Percentiles rank a stretch among this genome's conserved stretches.
Evolutionary conservation across 257 asterid genomes (phyloP).

Genomic region (Scutellaria barbata): DNA sequence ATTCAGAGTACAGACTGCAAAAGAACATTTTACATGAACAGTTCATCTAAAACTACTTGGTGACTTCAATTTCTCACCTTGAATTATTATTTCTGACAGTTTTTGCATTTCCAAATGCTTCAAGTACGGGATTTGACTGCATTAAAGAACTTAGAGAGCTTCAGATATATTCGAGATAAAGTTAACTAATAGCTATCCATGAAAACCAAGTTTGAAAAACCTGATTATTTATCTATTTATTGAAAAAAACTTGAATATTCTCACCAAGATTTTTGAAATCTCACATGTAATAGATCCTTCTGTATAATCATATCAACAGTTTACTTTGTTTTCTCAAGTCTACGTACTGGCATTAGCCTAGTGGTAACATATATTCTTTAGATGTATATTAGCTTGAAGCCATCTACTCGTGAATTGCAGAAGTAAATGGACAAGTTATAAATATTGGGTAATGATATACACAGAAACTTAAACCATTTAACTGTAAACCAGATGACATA

Average conservation of each 20-base stretch:
- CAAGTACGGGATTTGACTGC: slow-evolving; percentile 99
- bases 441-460: background rate
- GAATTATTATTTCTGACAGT: slow-evolving; percentile 98
- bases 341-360: slow-evolving; percentile 9
- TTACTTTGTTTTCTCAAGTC: slow-evolving; percentile 11
- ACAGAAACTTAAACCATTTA: slow-evolving; percentile 23
- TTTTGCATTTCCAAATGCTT: slow-evolving; percentile 99
- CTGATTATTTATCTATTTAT: too few relatives aligned
- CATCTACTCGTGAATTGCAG: background rate
- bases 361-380: background rate
- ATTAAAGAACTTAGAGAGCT: slow-evolving; percentile 37
- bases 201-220: slow-evolving; percentile 19
- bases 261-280: background rate
- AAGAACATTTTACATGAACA: background rate
- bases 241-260: too few relatives aligned
- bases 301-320: background rate
- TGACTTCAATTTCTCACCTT: slow-evolving; percentile 56
- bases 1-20: slow-evolving; percentile 2
- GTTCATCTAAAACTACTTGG: slow-evolving; percentile 7
- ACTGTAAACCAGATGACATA: slow-evolving; percentile 23
- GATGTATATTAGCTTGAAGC: background rate
- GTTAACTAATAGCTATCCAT: slow-evolving; percentile 1
- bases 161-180: slow-evolving; percentile 28
- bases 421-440: slow-evolving; percentile 8
- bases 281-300: background rate